phyloP scores from a whole-genome alignment of 495 filamentous ascomycete species.

The Penicillium bovifimosum region DNA sequence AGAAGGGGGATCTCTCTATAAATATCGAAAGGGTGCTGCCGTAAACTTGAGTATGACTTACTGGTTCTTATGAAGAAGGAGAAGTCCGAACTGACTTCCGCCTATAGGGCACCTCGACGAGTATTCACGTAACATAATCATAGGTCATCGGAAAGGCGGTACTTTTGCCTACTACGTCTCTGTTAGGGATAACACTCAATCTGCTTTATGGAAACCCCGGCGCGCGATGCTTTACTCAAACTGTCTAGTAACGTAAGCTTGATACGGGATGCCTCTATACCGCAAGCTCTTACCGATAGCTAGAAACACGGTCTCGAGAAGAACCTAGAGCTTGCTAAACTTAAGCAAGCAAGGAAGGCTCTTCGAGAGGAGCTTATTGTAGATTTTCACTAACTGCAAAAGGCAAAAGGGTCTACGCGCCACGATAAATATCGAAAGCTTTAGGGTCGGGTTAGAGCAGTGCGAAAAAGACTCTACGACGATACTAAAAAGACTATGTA shows the following conservation, averaged over 20 bases:
- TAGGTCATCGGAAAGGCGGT: constrained; percentile 13
- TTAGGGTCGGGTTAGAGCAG: constrained; percentile 6
- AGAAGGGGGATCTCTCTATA: constrained; percentile 17
- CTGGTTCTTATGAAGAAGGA: no score
- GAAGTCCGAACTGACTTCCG: no score
- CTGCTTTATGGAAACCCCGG: constrained; percentile 20
- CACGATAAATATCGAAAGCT: constrained; percentile 8
- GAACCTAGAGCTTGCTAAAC: constrained; percentile 2
- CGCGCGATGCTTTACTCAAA: constrained; percentile 18
- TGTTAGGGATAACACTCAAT: constrained; percentile 19
- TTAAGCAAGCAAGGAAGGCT: constrained; percentile 2
- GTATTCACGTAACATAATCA: constrained; percentile 20
- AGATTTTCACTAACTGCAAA: constrained; percentile 7
- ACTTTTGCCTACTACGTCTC: constrained; percentile 22
- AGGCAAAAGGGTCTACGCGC: constrained; percentile 2
- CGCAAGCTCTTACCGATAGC: constrained; percentile 3
- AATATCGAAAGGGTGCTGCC: constrained; percentile 22
- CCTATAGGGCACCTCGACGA: constrained; percentile 19
- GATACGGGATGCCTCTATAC: constrained; percentile 16
- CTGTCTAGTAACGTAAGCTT: constrained; percentile 12
- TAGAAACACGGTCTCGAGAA: constrained; percentile 12
- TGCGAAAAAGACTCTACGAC: constrained; percentile 11
- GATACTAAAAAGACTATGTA: neutral
- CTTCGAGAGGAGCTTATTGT: constrained; percentile 11
- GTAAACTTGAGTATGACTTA: constrained; percentile 12